phyloP scores from a whole-genome alignment of 768 basidiomycete species.

The Calvatia gigantea region DNA sequence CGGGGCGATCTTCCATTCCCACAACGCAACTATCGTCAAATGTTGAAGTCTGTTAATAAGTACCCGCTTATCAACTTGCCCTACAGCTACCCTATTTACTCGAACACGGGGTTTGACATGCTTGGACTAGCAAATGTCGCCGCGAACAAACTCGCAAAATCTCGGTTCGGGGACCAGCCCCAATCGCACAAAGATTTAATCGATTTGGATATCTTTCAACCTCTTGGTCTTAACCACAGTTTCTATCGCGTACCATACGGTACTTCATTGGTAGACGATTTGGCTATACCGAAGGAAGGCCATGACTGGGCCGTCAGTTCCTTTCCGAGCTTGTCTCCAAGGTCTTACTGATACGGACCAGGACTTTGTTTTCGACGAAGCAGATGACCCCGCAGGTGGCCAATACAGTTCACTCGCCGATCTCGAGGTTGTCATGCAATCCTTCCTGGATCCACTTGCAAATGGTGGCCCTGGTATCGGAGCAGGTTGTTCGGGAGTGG shows the following conservation, averaged over 20 bases:
- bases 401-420: constrained; percentile 51
- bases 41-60: constrained; percentile 33
- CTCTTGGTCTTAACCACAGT: constrained; percentile 40
- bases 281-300: constrained; percentile 37
- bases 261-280: constrained; percentile 23
- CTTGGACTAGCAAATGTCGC: constrained; percentile 61
- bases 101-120: constrained; percentile 73
- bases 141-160: constrained; percentile 41
- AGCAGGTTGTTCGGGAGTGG: constrained; percentile 37
- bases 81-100: constrained; percentile 62
- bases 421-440: constrained; percentile 37
- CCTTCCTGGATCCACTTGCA: constrained; percentile 38
- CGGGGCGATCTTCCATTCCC: constrained; percentile 28
- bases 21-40: constrained; percentile 17
- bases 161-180: constrained; percentile 21
- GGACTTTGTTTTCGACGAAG: constrained; percentile 37
- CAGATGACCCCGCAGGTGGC: constrained; percentile 42
- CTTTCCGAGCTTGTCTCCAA: background rate
- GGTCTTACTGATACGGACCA: constrained; percentile 10
- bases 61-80: constrained; percentile 40
- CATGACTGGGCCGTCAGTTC: constrained; percentile 30
- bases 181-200: constrained; percentile 40
- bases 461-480: constrained; percentile 31
- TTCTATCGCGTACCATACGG: constrained; percentile 37
- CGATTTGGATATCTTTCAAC: constrained; percentile 46